Base-by-base conservation (phyloP, 2,329 filamentous ascomycete species). In the Orbilia quercus region DNA sequence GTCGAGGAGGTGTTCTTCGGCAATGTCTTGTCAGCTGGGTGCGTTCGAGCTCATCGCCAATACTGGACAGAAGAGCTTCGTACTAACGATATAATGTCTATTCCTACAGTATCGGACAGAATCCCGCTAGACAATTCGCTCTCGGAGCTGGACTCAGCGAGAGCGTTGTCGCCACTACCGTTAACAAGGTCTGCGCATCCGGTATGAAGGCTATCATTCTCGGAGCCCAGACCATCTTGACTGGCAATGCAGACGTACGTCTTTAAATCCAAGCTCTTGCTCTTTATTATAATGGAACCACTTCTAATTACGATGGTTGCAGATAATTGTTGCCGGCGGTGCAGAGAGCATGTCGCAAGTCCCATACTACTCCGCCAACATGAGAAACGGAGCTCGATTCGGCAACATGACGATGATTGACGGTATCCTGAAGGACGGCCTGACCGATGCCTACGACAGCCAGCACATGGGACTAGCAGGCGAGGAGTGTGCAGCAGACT, bases 151-250 rank as follows among this genome's bases (percentile, higher is more conserved):
- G 95, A 75, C 91, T 99, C 76, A 84, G 88, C 62, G 86, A 96
- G 76, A 86, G 86, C 62, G 91, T 90, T 76, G 87, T 96, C 78
- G 91, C 90, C 83, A 99, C 95, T 48, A 96, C 93, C 58, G 88
- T 99, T 80, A 99, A 99, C 89, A 99, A 99, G 85, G 95, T 99
- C 81, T 99, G 95, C 86, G 95, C 95, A 76, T 97, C 93, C 7
- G 89, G 90, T 47, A 84, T 97, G 81, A 99, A 99, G 85, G 91
- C 95, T 77, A 90, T 99, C 80, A 92, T 96, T 77, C 86, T 99
- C 74, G 95, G 91, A 77, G 91, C 94, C 57, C 95, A 98, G 83
- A 97, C 94, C 79, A 99, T 99, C 84, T 92, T 98, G 82, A 96
- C 93, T 60, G 94, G 95, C 77, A 96, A 92, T 80, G 94, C 94